Evolutionary conservation across 139 green algal genomes (phyloP), one percentile per base, ranked within the genome.

Genomic region (Eudorina sp.): DNA sequence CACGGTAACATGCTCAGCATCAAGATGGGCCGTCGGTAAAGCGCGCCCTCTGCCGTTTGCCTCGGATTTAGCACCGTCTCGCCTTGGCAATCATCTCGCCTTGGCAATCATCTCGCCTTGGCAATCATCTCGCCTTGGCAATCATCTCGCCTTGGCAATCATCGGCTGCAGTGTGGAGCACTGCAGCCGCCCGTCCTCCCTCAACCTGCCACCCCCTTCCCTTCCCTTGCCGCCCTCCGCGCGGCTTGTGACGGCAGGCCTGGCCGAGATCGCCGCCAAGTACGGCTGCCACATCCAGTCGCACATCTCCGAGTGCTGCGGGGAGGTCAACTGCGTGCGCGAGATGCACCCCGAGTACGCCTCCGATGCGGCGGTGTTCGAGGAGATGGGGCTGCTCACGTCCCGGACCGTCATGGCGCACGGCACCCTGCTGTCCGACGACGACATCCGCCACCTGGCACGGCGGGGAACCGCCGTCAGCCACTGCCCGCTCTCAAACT

Each of bases 401-500:
- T 48, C 41, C 53, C 41, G 87, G 4, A 75, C 88, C 4, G 74
- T 95, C 21, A 94, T 95, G 86, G 93, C 93, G 18, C 95, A 97
- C 46, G 93, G 92, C 46, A 94, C 93, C 14, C 91, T 94, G 79
- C 90, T 96, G 16, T 92, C 64, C 7, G 88, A 92, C 23, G 62
- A 85, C 41, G 95, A 95, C 83, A 91, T 96, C 60, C 19, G 34
- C 21, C 51, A 93, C 25, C 81, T 97, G 89, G 91, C 89, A 7
- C 51, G 83, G 0, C 75, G 75, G 3, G 90, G 92, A n/a, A 89
- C 93, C 2, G 90, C 88, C 2, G 74, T 97, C 9, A 82, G 80
- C 5, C 94, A 96, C 88, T 97, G 95, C 92, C 93, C 95, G 1
- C 90, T 96, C 6, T 88, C 51, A 81, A 97, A 97, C 92, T 95